phyloP scores from a whole-genome alignment of 2,329 filamentous ascomycete species.

The Alternaria hordeiaustralica region DNA sequence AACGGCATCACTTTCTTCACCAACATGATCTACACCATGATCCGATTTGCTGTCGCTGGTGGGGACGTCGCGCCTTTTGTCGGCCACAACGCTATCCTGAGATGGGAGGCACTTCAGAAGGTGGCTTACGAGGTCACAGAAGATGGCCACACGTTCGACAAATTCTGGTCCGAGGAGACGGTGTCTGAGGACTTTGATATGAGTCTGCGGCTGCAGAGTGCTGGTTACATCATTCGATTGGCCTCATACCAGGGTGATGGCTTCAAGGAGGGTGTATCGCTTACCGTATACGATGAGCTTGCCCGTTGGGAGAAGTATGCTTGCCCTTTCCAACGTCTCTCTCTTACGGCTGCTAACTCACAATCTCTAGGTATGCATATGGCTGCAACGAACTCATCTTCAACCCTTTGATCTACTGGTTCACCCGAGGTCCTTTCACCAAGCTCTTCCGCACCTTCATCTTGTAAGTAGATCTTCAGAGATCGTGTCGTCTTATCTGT shows the following conservation, averaged over 20 bases:
- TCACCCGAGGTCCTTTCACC: slow-evolving; percentile 68
- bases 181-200: slow-evolving; percentile 83
- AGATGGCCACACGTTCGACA: slow-evolving; percentile 59
- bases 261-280: slow-evolving; percentile 76
- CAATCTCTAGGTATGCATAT: slow-evolving; percentile 60
- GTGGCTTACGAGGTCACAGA: slow-evolving; percentile 49
- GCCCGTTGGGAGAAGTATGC: slow-evolving; percentile 70
- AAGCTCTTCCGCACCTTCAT: slow-evolving; percentile 68
- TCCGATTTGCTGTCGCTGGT: slow-evolving; percentile 72
- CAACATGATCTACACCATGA: slow-evolving; percentile 76
- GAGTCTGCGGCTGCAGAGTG: slow-evolving; percentile 72
- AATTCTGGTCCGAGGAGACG: slow-evolving; percentile 77
- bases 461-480: slow-evolving; percentile 19
- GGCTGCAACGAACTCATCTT: slow-evolving; percentile 76
- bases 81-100: slow-evolving; percentile 77
- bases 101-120: slow-evolving; percentile 70
- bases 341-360: background rate
- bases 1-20: slow-evolving; percentile 81
- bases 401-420: slow-evolving; percentile 69
- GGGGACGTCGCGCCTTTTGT: slow-evolving; percentile 79
- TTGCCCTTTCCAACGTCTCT: too few relatives aligned
- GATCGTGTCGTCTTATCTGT: background rate
- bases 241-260: slow-evolving; percentile 72
- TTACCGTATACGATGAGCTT: slow-evolving; percentile 76
- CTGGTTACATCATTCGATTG: slow-evolving; percentile 71